Evolutionary conservation across 306 rosid species (phyloP).

Genomic region (Mimosa bimucronata): DNA sequence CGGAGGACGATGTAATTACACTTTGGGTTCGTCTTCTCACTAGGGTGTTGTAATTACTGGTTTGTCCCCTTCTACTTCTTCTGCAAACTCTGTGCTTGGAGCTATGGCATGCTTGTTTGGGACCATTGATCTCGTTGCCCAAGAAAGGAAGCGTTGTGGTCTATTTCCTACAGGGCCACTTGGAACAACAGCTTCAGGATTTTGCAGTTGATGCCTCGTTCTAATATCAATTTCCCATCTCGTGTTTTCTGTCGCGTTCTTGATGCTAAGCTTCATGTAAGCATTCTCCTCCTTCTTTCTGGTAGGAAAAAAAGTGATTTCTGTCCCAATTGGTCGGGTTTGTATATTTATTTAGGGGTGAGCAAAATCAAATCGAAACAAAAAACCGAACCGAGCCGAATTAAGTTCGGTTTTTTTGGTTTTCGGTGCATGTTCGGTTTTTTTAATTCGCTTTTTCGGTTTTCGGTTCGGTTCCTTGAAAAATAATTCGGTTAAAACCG

Average conservation of each 20-base stretch:
- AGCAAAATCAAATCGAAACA: too few species aligned
- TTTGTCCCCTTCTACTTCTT: conserved; percentile 40
- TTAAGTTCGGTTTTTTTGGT: too few species aligned
- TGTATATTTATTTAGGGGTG: neutral
- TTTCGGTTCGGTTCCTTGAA: too few species aligned
- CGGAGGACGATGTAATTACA: conserved; percentile 73
- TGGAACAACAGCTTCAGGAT: conserved; percentile 72
- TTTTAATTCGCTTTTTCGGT: too few species aligned
- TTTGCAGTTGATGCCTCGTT: conserved; percentile 62
- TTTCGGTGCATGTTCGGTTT: too few species aligned
- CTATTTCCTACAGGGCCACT: too few species aligned
- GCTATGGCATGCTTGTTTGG: conserved; percentile 97
- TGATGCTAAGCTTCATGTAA: conserved; percentile 93
- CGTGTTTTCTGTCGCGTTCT: conserved; percentile 88
- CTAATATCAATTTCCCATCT: conserved; percentile 57
- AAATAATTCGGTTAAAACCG: too few species aligned
- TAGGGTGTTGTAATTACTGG: too few species aligned
- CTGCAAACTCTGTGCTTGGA: conserved; percentile 68
- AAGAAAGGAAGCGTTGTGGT: too few species aligned
- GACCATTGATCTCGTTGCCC: too few species aligned
- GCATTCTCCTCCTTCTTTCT: conserved; percentile 15
- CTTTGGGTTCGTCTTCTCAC: too few species aligned
- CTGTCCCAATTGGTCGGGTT: conserved; percentile 35
- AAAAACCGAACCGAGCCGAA: too few species aligned
- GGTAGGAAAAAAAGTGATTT: conserved; percentile 3